Percentiles rank a stretch among this genome's conserved stretches.
Evolutionary conservation across 2,329 filamentous ascomycete species (phyloP).

Genomic region (Trichoderma sp.): DNA sequence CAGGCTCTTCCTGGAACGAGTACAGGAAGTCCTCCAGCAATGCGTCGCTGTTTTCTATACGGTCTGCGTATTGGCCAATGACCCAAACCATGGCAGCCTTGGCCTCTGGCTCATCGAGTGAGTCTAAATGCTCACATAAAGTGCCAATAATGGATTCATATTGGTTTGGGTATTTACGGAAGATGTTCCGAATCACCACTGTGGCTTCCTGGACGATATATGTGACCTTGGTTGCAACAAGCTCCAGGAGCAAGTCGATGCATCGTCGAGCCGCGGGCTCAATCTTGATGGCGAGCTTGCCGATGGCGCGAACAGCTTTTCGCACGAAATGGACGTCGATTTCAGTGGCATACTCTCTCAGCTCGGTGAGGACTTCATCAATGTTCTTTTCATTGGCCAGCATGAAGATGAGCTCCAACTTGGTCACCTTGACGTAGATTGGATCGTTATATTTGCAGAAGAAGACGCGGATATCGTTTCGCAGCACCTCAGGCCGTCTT

Average conservation of each 20-base stretch:
- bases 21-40: slow-evolving; percentile 93
- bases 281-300: slow-evolving; percentile 98
- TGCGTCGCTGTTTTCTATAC: slow-evolving; percentile 94
- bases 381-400: slow-evolving; percentile 94
- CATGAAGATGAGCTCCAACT: slow-evolving; percentile 98
- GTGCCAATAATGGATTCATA: slow-evolving; percentile 98
- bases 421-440: slow-evolving; percentile 99
- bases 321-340: slow-evolving; percentile 99
- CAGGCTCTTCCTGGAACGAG: slow-evolving; percentile 88
- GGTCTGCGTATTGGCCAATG: slow-evolving; percentile 94
- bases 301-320: slow-evolving; percentile 95
- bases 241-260: slow-evolving; percentile 87
- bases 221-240: slow-evolving; percentile 96
- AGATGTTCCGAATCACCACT: slow-evolving; percentile 98
- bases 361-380: slow-evolving; percentile 86
- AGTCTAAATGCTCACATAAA: slow-evolving; percentile 93
- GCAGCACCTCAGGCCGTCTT: slow-evolving; percentile 83
- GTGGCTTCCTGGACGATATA: slow-evolving; percentile 99
- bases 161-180: slow-evolving; percentile 97
- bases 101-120: slow-evolving; percentile 92
- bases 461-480: slow-evolving; percentile 97
- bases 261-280: slow-evolving; percentile 87
- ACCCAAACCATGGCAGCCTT: slow-evolving; percentile 99
- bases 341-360: slow-evolving; percentile 95
- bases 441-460: slow-evolving; percentile 99